These are phyloP conservation scores for Lignosus rhinocerotis DNA, from an alignment of 1,284 basidiomycete genomes.

Conservation along the genomic window DNA sequence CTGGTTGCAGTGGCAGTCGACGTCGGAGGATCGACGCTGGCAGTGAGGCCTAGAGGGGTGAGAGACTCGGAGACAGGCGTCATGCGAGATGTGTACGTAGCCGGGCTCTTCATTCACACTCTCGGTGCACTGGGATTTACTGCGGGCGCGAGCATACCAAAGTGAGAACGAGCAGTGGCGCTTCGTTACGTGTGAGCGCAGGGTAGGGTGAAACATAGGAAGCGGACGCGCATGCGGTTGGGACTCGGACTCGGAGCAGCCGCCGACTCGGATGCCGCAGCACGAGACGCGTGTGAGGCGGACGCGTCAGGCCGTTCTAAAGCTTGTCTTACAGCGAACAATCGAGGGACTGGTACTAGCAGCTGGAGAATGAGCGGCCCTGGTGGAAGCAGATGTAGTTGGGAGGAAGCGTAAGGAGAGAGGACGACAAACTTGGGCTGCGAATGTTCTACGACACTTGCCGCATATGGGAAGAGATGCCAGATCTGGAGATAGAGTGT, in stretches of 20 bases:
- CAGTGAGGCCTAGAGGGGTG: too few species aligned
- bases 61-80: too few species aligned
- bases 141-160: too few species aligned
- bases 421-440: neutral
- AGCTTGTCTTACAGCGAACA: too few species aligned
- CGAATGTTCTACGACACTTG: conserved; percentile 6
- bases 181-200: neutral
- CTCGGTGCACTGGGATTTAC: neutral
- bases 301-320: too few species aligned
- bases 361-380: neutral
- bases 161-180: neutral
- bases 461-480: conserved; percentile 17
- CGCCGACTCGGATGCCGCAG: neutral
- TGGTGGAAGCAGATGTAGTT: too few species aligned
- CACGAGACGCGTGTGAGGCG: too few species aligned
- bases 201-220: neutral
- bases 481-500: conserved; percentile 23
- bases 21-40: too few species aligned
- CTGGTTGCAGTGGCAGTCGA: too few species aligned
- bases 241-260: too few species aligned
- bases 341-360: too few species aligned
- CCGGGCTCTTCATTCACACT: neutral
- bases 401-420: neutral
- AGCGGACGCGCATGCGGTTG: neutral
- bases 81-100: too few species aligned